Evolutionary conservation across 306 rosid species (phyloP), one percentile per base, ranked within the genome.

Genomic region (Ormosia semicastrata): DNA sequence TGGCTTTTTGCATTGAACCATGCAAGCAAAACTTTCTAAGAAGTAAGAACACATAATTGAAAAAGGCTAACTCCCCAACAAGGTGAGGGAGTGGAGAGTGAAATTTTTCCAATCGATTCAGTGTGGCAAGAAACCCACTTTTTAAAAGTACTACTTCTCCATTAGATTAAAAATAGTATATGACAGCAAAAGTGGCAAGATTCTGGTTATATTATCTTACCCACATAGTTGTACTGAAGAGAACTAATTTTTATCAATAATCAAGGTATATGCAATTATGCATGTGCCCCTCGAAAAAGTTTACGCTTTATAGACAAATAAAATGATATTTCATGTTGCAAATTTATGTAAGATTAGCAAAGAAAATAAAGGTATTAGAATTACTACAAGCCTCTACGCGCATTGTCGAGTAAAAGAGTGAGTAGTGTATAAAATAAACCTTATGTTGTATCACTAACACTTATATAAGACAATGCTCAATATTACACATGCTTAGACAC

Each of bases 11-110:
- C 41, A 39, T 39, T 39, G 41, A 4, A 39, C 41, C 41, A 39
- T 39, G 7, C 41, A 39, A 39, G 7, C 41, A 39, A 39, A 39
- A 39, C 41, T 39, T 39, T 39, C 41, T 4, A 39, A 39, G 41
- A 39, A 5, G 4, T 4, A 39, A 39, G 41, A 39, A 5, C 41
- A 34, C 2, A 6, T 39, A 39, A 4, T 4, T 39, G 5, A 39
- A 39, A 4, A 39, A 39, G 41, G 41, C 41, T 39, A 39, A 39
- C 41, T 39, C 1, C 37, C 4, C 41, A 39, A 39, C 6, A 39
- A 2, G 7, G 7, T 53, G 79, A 82, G 30, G 43, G 68, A 78
- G 86, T 87, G 88, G 88, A 82, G 79, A 36, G 82, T 75, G 85
- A 80, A 76, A 54, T 72, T 75, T 46, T 58, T 71, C 71, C 84